Evolutionary conservation across 1,284 basidiomycete genomes (phyloP).

Genomic region (Agroathelia rolfsii): DNA sequence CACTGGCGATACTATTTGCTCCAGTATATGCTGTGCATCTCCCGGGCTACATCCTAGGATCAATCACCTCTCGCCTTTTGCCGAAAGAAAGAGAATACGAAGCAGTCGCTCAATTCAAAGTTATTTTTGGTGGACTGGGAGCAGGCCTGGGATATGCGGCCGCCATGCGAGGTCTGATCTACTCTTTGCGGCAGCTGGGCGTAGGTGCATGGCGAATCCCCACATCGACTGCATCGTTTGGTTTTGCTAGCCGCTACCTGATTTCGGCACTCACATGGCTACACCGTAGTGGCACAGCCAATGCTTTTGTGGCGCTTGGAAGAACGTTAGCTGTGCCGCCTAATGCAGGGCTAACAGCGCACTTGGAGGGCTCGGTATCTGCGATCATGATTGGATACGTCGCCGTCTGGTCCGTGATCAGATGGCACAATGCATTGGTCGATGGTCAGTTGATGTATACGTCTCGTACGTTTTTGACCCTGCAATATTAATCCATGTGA

Average conservation of each 20-base stretch:
- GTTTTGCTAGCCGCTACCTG: too few relatives aligned
- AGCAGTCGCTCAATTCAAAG: constrained; percentile 31
- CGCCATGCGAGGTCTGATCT: constrained; percentile 3
- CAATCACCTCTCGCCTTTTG: constrained; percentile 21
- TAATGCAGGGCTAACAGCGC: constrained; percentile 1
- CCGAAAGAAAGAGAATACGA: constrained; percentile 30
- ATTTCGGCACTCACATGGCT: too few relatives aligned
- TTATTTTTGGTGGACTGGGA: constrained; percentile 30
- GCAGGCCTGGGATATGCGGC: constrained; percentile 21
- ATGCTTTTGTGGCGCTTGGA: background rate
- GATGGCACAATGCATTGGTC: constrained; percentile 37
- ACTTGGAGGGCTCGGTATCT: constrained; percentile 13
- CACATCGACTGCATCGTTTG: background rate
- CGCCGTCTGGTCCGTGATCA: constrained; percentile 26
- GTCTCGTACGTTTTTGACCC: background rate
- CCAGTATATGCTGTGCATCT: constrained; percentile 15
- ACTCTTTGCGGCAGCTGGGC: background rate
- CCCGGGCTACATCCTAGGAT: constrained; percentile 26
- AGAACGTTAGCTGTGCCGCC: constrained; percentile 2
- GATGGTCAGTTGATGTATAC: constrained; percentile 20
- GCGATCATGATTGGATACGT: constrained; percentile 20
- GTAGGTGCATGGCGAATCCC: background rate
- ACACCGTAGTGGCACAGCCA: background rate
- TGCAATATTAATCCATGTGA: too few relatives aligned
- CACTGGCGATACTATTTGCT: constrained; percentile 9